Base-by-base conservation (phyloP, 257 asterid species). In the Solanum pinnatisectum region DNA sequence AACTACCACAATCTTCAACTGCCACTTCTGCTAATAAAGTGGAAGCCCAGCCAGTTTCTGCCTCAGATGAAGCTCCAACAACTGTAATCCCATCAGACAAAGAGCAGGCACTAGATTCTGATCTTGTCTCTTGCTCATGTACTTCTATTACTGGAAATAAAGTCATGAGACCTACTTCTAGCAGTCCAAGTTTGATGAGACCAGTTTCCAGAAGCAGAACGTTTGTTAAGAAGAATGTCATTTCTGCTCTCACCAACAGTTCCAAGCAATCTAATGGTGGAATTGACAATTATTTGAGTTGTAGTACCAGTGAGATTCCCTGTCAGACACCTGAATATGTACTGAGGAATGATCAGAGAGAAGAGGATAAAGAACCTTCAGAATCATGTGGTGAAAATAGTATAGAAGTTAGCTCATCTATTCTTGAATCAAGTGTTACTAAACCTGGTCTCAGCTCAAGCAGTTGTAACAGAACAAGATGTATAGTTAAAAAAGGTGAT, bases 141-240 rank as follows among this genome's bases (percentile, higher is more conserved):
- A 39, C 67, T 70, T 70, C 56, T 59, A 78, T 71, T 85, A 60
- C 77, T 74, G 89, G 88, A 84, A 89, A 59, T 63, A 91, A 92
- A 88, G 86, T 83, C 67, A 71, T 60, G n/a, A 93, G 89, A 91
- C 90, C 83, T 36, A 89, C 91, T 11, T 76, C 84, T 36, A 65
- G 72, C 81, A 91, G 92, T 89, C 88, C 87, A 73, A 92, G 87
- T 73, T 39, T 73, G 81, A 35, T 35, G 84, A 89, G 86, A 87
- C 94, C 92, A 37, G 84, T 88, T 88, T 85, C 89, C 87, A 84
- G 91, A 88, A 83, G 89, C 88, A 93, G 90, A 89, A 90, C 46
- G 89, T 87, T 92, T 88, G 90, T 88, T 88, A 89, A 89, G 90
- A 95, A 92, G 90, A 95, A 94, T 86, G 84, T 86, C 40, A 67